Base-by-base conservation (phyloP, 768 basidiomycete species). In the Psilocybe tampanensis region DNA sequence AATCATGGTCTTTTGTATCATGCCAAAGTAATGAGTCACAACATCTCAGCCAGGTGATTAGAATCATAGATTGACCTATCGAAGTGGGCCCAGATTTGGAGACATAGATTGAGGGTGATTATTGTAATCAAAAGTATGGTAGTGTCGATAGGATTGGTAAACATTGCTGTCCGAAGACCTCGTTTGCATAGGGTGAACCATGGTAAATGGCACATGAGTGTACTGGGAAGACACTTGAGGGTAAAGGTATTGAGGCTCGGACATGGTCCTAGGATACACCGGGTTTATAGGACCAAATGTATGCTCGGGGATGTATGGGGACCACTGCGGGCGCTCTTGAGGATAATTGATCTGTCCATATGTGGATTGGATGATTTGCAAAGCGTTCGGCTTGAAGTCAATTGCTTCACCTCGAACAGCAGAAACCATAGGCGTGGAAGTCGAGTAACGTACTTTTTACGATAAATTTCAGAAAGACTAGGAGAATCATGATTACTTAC, bases 191-290 rank as follows among this genome's bases (percentile, higher is more conserved):
- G 50, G 29, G 19, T 66, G 39, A 19, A 42, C 22, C 7, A 33
- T 23, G 24, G 34, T 11, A 17, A 39, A n/a, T 13, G 13, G 36
- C 36, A 5, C 12, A 13, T 39, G 36, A 3, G 15, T 13, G 13
- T 3, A n/a, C n/a, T 39, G 36, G 6, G 13, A 13, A 13, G 36
- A 39, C 3, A 33, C 61, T 17, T 66, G 62, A 50, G 64, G 60
- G 56, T 49, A 64, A 58, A 47, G 63, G 56, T 60, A 67, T 53
- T 58, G 66, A 7, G 45, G 62, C 26, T 65, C 62, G 8, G 64
- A 64, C 61, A 53, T 66, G 56, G 54, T 64, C 22, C 60, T 68
- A 19, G 66, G 34, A 62, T 73, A 67, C 61, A 65, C 48, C n/a
- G 66, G 57, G 43, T 62, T 63, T 36, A 59, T 29, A 9, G 47